Evolutionary conservation across 345 rosid genomes (phyloP), one percentile per base, ranked within the genome.

Genomic region (Salix exigua): DNA sequence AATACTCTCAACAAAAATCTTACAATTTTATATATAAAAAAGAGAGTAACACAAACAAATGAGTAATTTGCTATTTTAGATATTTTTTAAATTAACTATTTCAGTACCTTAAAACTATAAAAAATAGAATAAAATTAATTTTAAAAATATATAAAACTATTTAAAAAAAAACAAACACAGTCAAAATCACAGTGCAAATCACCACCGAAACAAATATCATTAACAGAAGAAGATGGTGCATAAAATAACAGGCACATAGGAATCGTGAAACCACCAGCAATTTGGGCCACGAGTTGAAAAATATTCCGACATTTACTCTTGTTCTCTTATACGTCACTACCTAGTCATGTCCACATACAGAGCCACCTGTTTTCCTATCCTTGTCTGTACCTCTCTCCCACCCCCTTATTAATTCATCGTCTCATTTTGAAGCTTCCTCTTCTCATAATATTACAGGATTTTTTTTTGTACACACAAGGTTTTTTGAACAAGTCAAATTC

Each of bases 341-440:
- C 69, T 35, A 3, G 75, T 37, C 66, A 72, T 65, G 64, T 19
- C 64, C 62, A 48, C 64, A 35, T 74, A 66, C 58, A 51, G 21
- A 51, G 23, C 58, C 37, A 3, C 37, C n/a, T 64, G 37, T 64
- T 33, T 26, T 19, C 8, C 38, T 62, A 14, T 58, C 60, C 50
- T 44, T 64, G 11, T 21, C 37, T 69, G 18, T 35, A 38, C 12
- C 18, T 12, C 48, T 44, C 72, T 55, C 14, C 60, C 37, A 35
- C 21, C 80, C 21, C 80, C 63, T 33, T 46, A 63, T 35, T 35
- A 35, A 50, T 75, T 78, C 73, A 30, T 79, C 77, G 33, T 71
- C 76, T 4, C 30, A 30, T 51, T 78, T 63, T 30, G 62, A 78
- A 69, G 63, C 70, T 74, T 66, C 50, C 68, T 37, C 25, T 4